Evolutionary conservation across 1,139 yeast species (phyloP), one percentile per base, ranked within the genome.

Genomic region (Yamadazyma kanchanaburiensis): DNA sequence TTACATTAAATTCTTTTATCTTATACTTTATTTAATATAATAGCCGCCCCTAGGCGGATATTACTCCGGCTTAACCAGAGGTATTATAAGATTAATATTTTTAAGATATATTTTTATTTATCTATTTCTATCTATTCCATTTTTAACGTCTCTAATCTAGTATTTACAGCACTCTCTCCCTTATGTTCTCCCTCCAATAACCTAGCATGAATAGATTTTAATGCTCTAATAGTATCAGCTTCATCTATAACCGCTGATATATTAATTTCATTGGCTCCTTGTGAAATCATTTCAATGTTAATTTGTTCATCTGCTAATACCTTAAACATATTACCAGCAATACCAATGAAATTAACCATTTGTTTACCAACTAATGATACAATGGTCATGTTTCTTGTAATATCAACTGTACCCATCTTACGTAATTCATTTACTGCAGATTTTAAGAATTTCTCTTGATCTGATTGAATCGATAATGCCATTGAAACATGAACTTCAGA

Each of bases 401-500:
- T 79, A 49, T 91, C 97, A 25, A 91, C 95, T 1, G 82, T 67
- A 25, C 98, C 98, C 63, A 84, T 79, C 47, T 74, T 76, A 30
- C 80, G 73, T 45, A 91, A 70, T 49, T 88, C 95, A 26, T 67
- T 74, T 30, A 88, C 70, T 2, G 97, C 96, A 33, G 70, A 70
- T 40, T 76, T 74, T 43, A 84, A 65, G 22, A 70, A 69, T 35
- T 60, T 60, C 32, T 80, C 83, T 24, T 74, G 74, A 38, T 84
- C 94, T 1, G 46, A 38, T 30, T 77, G 80, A 35, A 88, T 80
- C 44, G 86, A 91, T 39, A 91, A 66, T 2, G 98, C 98, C 98
- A 91, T 89, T 12, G 97, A 89, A 17, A 91, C 96, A 51, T 91
- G 97, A 12, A 91, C 98, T 58, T 91, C 97, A 0, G 96, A 87